These are phyloP conservation scores for Xerocomellus dryophilus DNA, from an alignment of 768 basidiomycete species.

Conservation along the genomic window DNA sequence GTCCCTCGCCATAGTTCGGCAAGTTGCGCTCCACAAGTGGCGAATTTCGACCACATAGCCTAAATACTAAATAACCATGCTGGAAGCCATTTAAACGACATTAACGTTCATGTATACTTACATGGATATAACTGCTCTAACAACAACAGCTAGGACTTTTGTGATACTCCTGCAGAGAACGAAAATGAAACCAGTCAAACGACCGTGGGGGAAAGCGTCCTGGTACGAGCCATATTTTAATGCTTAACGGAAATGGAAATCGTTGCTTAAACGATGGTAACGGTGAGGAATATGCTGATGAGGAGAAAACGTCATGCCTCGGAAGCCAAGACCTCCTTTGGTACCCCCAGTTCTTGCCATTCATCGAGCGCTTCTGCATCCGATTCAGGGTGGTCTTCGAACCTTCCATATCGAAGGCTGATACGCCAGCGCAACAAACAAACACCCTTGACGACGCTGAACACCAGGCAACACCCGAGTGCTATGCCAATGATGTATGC, in stretches of 20 bases:
- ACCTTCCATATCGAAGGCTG: conserved; percentile 14
- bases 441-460: conserved; percentile 44
- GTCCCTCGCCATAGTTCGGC: no score
- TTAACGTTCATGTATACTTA: no score
- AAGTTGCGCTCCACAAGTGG: no score
- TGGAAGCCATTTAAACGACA: no score
- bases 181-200: background rate
- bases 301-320: conserved; percentile 7
- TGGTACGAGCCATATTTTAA: background rate
- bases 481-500: conserved; percentile 63
- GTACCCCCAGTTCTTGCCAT: conserved; percentile 42
- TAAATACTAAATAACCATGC: no score
- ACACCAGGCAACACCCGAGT: conserved; percentile 49
- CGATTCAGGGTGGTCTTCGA: conserved; percentile 1
- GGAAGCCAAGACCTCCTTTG: conserved; percentile 11
- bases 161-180: no score
- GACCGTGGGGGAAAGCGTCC: no score
- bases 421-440: conserved; percentile 39
- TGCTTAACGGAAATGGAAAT: background rate
- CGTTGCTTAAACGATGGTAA: background rate
- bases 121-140: no score
- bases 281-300: background rate
- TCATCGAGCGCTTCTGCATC: conserved; percentile 36
- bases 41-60: no score
- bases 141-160: no score